Evolutionary conservation across 2,329 filamentous ascomycete species (phyloP), one percentile per base, ranked within the genome.

Genomic region (Kalaharituber pfeilii): DNA sequence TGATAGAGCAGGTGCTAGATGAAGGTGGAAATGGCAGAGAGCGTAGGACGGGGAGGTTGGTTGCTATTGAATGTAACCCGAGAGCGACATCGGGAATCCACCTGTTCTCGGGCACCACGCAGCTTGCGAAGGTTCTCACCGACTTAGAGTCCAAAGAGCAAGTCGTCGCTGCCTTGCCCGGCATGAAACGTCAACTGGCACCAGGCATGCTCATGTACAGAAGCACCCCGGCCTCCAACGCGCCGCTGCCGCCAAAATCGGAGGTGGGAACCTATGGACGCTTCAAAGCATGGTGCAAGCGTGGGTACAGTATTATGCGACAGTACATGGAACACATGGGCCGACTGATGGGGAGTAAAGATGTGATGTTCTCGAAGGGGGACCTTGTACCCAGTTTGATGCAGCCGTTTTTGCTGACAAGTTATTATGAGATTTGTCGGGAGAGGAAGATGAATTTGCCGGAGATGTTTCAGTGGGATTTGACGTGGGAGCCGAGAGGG

Each of bases 21-120:
- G 45, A 55, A 5, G 7, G 39, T 6, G 22, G 42, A 13, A 26
- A 42, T 2, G 33, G 24, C 11, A 28, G 20, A 27, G 18, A 24
- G 3, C 15, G 30, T 6, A 50, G 22, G 30, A 36, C 30, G 30
- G 24, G 18, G 18, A 49, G 24, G 13, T 13, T 26, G 5, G 24
- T 36, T 6, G 60, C 64, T 3, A 65, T 67, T 27, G 64, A 65
- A 53, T 66, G 65, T 44, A 65, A 65, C 42, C 63, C 65, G 1
- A 59, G 62, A 15, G 60, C 63, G 9, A 66, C 65, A 22, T 61
- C 59, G 5, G 65, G 65, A 5, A 55, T 66, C 25, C 65, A 66
- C 42, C 57, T 66, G 6, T 67, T 65, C 59, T 62, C 47, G 49
- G 59, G 47, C 30, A 62, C 57, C 28, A 58, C 50, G 2, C 44